Conservation (phyloP, 768 basidiomycete genomes). For the Polyporus arcularius region DNA sequence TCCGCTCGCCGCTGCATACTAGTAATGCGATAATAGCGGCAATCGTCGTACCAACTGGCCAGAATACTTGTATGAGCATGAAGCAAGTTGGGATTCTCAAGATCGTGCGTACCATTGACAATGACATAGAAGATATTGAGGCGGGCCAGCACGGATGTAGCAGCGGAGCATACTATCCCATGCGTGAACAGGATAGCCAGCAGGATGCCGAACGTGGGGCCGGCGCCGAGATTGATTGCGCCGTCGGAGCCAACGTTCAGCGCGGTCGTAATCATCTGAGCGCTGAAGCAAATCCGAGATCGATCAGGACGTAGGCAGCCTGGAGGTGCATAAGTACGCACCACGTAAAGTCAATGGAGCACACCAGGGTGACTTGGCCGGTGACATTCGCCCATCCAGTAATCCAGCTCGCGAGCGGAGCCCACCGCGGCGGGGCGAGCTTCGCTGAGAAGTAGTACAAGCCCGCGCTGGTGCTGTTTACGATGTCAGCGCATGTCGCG, state of each 20-base stretch:
- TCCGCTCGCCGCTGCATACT: conserved; percentile 52
- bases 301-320: neutral
- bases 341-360: conserved; percentile 76
- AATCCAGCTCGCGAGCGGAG: conserved; percentile 66
- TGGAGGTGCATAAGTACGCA: conserved; percentile 19
- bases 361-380: conserved; percentile 68
- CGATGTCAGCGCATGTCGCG: neutral
- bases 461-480: conserved; percentile 70
- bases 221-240: conserved; percentile 48
- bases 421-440: conserved; percentile 61
- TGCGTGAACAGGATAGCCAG: conserved; percentile 65
- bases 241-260: conserved; percentile 63
- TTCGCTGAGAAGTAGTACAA: conserved; percentile 81
- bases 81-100: neutral
- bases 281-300: conserved; percentile 35
- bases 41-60: conserved; percentile 56
- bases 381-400: conserved; percentile 77
- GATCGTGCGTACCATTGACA: conserved; percentile 53
- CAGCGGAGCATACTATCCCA: conserved; percentile 70
- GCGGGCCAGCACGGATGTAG: conserved; percentile 62
- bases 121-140: conserved; percentile 71
- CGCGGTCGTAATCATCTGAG: conserved; percentile 77
- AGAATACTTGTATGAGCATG: neutral
- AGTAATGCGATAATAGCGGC: conserved; percentile 63
- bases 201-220: conserved; percentile 69